Evolutionary conservation across 805 yeast genomes (phyloP).

Genomic region (Pichia pseudocactophila): DNA sequence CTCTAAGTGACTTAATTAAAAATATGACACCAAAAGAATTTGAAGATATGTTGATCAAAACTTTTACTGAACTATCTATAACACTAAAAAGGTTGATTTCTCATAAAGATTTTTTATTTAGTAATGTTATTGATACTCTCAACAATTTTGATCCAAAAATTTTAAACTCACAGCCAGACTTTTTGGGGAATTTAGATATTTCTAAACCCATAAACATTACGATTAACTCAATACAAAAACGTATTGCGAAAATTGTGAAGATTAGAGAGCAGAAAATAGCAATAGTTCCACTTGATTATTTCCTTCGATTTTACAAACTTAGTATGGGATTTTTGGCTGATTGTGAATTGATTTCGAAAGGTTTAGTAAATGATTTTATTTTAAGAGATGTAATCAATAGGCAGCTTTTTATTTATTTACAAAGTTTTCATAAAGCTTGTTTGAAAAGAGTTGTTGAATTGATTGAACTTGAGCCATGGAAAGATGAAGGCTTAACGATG

Average conservation of each 20-base stretch:
- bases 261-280: slow-evolving; percentile 70
- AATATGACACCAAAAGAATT: slow-evolving; percentile 68
- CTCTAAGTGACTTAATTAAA: slow-evolving; percentile 38
- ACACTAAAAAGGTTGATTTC: slow-evolving; percentile 62
- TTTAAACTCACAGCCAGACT: slow-evolving; percentile 25
- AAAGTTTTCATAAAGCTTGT: slow-evolving; percentile 44
- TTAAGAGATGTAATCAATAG: slow-evolving; percentile 58
- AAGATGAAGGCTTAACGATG: slow-evolving; percentile 50
- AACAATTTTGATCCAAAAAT: slow-evolving; percentile 22
- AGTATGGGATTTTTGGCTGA: slow-evolving; percentile 66
- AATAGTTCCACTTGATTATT: slow-evolving; percentile 46
- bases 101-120: slow-evolving; percentile 74
- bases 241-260: slow-evolving; percentile 68
- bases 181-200: slow-evolving; percentile 56
- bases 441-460: slow-evolving; percentile 37
- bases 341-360: slow-evolving; percentile 69
- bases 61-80: slow-evolving; percentile 59
- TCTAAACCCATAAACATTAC: slow-evolving; percentile 56
- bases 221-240: slow-evolving; percentile 60
- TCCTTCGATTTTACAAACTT: slow-evolving; percentile 56
- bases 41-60: slow-evolving; percentile 54
- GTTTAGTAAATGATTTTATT: slow-evolving; percentile 48
- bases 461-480: slow-evolving; percentile 72
- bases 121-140: slow-evolving; percentile 49
- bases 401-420: slow-evolving; percentile 54